Evolutionary conservation across 441 rosid species (phyloP), one percentile per base, ranked within the genome.

Genomic region (Erodium moschatum): DNA sequence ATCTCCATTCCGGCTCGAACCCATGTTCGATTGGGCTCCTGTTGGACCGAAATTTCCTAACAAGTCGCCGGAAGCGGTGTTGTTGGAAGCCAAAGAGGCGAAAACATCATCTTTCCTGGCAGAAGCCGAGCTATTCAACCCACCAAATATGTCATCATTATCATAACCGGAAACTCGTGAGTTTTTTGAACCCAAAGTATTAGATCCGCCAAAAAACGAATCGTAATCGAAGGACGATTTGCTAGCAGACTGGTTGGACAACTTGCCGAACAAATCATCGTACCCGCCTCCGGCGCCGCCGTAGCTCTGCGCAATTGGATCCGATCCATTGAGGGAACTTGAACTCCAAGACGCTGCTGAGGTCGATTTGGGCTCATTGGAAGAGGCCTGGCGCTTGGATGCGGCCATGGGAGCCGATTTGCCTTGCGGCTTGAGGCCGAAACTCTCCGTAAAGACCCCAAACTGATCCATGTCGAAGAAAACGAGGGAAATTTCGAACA

Each of bases 381-480:
- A 2, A 63, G 66, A 67, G 67, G 52, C 69, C 4, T 87, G 21
- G 12, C 75, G 81, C 68, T 83, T 92, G 0, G 88, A 78, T 16
- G 85, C 81, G 6, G 93, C 86, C 95, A 91, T 91, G 0, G 97
- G 96, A 76, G 93, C 86, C 46, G 96, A 85, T 83, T 89, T 91
- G 0, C 95, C 95, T 75, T 89, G 97, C 2, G 89, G 88, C 70
- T 91, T 93, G 11, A 93, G 72, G 69, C 98, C 95, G 52, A 75
- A 91, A 11, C 87, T 83, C 82, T 91, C 89, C 61, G 98, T 91
- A n/a, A 91, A 80, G 19, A 85, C 88, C 44, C 93, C 90, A 66
- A 93, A 91, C 67, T 87, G 88, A 64, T 93, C 98, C 98, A 92
- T 89, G 0, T 1, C 65, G 5, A 16, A 54, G 21, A 54, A 54